Evolutionary conservation across 1,284 basidiomycete species (phyloP).

Genomic region (Takashimella koratensis): DNA sequence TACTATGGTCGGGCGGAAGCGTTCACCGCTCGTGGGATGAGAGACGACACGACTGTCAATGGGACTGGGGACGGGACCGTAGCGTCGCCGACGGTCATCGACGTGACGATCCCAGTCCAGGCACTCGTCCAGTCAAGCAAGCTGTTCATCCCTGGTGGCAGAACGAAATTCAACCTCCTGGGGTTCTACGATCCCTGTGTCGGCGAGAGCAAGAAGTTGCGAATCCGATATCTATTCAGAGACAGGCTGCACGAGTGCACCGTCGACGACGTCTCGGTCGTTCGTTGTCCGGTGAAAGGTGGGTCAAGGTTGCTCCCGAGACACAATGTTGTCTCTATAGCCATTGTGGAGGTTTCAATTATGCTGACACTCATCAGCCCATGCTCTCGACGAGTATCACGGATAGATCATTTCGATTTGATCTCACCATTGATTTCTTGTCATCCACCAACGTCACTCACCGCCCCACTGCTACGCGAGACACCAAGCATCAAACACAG

Average conservation of each 20-base stretch:
- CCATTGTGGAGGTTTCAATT: not conserved
- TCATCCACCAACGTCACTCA: too few relatives aligned
- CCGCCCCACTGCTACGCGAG: too few relatives aligned
- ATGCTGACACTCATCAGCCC: slow-evolving; percentile 2
- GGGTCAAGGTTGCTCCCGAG: too few relatives aligned
- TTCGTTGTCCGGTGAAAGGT: slow-evolving; percentile 71
- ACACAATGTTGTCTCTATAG: too few relatives aligned
- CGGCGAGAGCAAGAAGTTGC: slow-evolving; percentile 54
- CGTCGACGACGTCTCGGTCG: slow-evolving; percentile 64
- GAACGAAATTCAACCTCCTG: slow-evolving; percentile 53
- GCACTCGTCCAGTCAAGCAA: slow-evolving; percentile 74
- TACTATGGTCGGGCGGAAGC: slow-evolving; percentile 56
- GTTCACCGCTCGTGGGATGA: slow-evolving; percentile 53
- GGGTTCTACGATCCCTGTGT: slow-evolving; percentile 50
- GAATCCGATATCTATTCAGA: slow-evolving; percentile 73
- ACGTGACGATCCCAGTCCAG: slow-evolving; percentile 77
- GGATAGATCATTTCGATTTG: too few relatives aligned
- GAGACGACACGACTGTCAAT: slow-evolving; percentile 30
- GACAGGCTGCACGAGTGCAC: slow-evolving; percentile 69
- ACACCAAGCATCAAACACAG: too few relatives aligned
- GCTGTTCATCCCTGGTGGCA: slow-evolving; percentile 70
- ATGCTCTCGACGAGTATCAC: slow-evolving; percentile 7
- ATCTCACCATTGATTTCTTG: too few relatives aligned
- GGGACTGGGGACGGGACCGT: slow-evolving; percentile 49
- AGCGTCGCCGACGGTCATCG: slow-evolving; percentile 50